Conservation (phyloP, 768 basidiomycete species). For the Pulveroboletus sp. region DNA sequence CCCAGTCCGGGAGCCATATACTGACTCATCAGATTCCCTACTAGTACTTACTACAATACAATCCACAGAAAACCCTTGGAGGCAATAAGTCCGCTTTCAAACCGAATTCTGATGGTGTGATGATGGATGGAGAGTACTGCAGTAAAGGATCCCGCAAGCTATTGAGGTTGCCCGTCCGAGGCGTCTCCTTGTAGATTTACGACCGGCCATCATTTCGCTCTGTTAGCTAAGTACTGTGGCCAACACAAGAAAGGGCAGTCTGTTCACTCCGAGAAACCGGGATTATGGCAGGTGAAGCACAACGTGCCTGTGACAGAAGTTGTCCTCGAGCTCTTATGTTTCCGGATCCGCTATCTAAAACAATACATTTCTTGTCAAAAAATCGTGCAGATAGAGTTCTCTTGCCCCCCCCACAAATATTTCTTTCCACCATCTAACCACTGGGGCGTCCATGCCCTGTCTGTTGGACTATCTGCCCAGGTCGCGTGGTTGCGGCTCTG, state of each 20-base stretch:
- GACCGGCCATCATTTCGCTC: not conserved
- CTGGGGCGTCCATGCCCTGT: not conserved
- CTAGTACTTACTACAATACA: not conserved
- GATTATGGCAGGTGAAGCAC: no score
- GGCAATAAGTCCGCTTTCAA: no score
- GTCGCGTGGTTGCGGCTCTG: constrained; percentile 3
- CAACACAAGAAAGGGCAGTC: not conserved
- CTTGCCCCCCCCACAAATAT: not conserved
- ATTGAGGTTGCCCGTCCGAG: not conserved
- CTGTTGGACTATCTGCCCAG: constrained; percentile 1
- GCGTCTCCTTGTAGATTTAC: constrained; percentile 1
- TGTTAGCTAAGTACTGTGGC: not conserved
- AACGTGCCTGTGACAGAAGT: no score
- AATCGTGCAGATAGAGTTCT: no score
- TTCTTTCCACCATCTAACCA: not conserved
- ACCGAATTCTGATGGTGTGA: no score
- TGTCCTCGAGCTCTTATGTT: not conserved
- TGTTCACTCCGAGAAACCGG: no score
- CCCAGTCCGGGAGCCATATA: not conserved
- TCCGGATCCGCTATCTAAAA: no score
- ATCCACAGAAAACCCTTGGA: not conserved
- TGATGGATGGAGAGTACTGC: no score
- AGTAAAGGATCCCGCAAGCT: not conserved
- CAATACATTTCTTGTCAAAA: no score
- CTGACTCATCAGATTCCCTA: no score